A percentile compares a stretch with the other conserved stretches of the same genome.
Conservation (phyloP, 1,139 yeast species). For the Scheffersomyces segobiensis region DNA sequence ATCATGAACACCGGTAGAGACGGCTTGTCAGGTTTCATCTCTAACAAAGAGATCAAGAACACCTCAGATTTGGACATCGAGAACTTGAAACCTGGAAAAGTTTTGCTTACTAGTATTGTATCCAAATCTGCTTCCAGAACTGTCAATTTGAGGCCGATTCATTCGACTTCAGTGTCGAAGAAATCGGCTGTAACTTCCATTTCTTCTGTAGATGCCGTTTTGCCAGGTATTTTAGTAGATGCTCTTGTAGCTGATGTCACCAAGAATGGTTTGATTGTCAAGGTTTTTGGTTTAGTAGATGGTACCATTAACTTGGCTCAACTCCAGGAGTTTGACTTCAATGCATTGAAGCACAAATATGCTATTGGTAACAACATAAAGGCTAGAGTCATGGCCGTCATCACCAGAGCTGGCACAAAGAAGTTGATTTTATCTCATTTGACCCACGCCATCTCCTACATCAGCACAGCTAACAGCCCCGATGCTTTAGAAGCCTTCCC, state of each 20-base stretch:
- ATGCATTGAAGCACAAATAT: conserved; percentile 59
- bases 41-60: conserved; percentile 59
- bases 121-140: conserved; percentile 57
- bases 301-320: conserved; percentile 75
- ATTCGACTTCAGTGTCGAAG: conserved; percentile 29
- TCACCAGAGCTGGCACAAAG: conserved; percentile 56
- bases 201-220: conserved; percentile 71
- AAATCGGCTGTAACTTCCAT: conserved; percentile 53
- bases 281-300: conserved; percentile 72
- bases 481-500: conserved; percentile 71
- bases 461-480: conserved; percentile 18
- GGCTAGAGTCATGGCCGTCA: conserved; percentile 69
- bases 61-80: conserved; percentile 20
- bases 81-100: conserved; percentile 39
- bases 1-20: conserved; percentile 69
- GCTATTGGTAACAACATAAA: conserved; percentile 65
- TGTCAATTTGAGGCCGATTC: conserved; percentile 54
- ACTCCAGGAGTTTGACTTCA: conserved; percentile 47
- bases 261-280: conserved; percentile 62
- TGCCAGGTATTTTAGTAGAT: conserved; percentile 83
- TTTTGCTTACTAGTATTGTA: conserved; percentile 49
- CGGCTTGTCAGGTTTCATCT: conserved; percentile 66
- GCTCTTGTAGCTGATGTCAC: conserved; percentile 65
- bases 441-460: conserved; percentile 50
- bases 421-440: conserved; percentile 64